Base-by-base conservation (phyloP, 2,329 filamentous ascomycete genomes). In the Bretziella fagacearum region DNA sequence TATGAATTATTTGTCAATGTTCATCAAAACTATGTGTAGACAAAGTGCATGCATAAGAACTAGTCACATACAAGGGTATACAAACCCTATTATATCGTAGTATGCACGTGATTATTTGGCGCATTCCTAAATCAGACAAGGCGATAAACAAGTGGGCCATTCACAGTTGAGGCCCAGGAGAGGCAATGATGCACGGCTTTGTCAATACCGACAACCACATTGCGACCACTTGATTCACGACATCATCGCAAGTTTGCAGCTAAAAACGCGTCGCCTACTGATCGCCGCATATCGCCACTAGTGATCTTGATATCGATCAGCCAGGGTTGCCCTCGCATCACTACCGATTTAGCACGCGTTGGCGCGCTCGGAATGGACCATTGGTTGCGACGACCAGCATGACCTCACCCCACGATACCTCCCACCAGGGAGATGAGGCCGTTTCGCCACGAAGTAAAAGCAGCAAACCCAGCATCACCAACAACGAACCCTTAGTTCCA, bases 381-480 rank as follows among this genome's bases (percentile, higher is more conserved):
- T 41, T 27, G 20, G 13, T 35, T 46, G 35, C 49, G 20, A n/a
- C 30, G 11, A 17, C 26, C 25, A 46, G 30, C 26, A 52, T 52
- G 51, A 50, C 45, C 26, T 26, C 32, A 32, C 22, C 36, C 36
- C 18, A 45, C 27, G 27, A 29, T 18, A 32, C 37, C 23, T 45
- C 46, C 23, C 20, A 42, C 17, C 20, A 20, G 20, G 22, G 29
- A 45, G 60, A 60, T 39, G 58, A 59, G 45, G 54, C 54, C 48
- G 54, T 64, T 26, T 65, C 63, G 55, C 52, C 64, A 54, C 25
- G 22, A 17, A 46, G 30, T n/a, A 46, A 39, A 26, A 37, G 25
- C 26, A 44, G 22, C 17, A 27, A 23, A 35, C 7, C 4, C 27
- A 18, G 8, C 13, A 46, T 13, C 20, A 32, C n/a, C 11, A 37